Evolutionary conservation across 192 early-diverging fungal species (phyloP), one percentile per base, ranked within the genome.

Genomic region (Diversispora eburnea): DNA sequence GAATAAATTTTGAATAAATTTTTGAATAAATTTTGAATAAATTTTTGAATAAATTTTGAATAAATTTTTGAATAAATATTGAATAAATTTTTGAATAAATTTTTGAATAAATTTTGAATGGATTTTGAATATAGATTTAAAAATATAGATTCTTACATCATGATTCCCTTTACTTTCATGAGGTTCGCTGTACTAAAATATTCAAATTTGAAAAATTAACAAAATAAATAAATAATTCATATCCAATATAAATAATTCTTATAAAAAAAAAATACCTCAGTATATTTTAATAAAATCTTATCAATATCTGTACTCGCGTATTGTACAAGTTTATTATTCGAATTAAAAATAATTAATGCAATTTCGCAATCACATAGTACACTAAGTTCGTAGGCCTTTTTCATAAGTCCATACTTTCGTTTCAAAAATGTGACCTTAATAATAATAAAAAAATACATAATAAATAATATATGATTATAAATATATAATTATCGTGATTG

Each of bases 311-410:
- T 90, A 39, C 89, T 91, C 1, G 94, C 90, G 79, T 95, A 98
- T 79, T 97, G 94, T 48, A 95, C 91, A 8, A 98, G 83, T 77
- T 97, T 97, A 82, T 94, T 92, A 72, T 92, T 93, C 20, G 86
- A 90, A 80, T 91, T 95, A 84, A 98, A 97, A 76, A 98, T 95
- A 61, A 98, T 91, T 12, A 98, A 84, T 6, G 91, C 95, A 45
- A 98, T 94, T 78, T 98, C 93, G 84, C 94, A 95, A 78, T 93
- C 93, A 85, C 96, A 98, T 8, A 98, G 83, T 3, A 97, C 93
- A 67, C 88, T 91, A 33, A 98, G 88, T 78, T 98, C 96, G 81
- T 94, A 94, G 0, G 96, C 95, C 81, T 98, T 98, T 80, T 98
- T 98, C 88, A 97, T 92, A 70, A 98, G 84, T 12, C 96, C 96